phyloP scores from a whole-genome alignment of 495 filamentous ascomycete genomes.

The Terfezia boudieri region DNA sequence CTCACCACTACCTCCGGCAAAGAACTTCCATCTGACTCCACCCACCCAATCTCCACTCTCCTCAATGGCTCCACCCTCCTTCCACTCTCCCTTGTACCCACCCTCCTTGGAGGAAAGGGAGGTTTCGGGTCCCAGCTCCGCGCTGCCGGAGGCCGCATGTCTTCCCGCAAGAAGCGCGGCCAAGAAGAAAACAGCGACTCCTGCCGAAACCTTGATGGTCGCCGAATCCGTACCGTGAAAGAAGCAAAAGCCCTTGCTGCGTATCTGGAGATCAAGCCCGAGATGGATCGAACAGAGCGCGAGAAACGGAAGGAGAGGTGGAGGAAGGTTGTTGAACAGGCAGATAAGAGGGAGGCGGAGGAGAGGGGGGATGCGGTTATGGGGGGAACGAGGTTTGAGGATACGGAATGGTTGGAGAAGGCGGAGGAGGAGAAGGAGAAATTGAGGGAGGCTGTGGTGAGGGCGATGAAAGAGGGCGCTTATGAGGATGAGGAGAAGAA shows the following conservation, averaged over 20 bases:
- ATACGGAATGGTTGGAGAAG: constrained; percentile 83
- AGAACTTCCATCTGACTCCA: constrained; percentile 29
- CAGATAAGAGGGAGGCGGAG: constrained; percentile 42
- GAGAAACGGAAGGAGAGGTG: constrained; percentile 59
- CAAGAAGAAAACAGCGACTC: constrained; percentile 69
- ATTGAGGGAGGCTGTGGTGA: constrained; percentile 60
- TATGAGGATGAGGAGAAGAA: constrained; percentile 23
- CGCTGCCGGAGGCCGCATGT: constrained; percentile 94
- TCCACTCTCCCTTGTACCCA: constrained; percentile 50
- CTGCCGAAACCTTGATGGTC: constrained; percentile 79
- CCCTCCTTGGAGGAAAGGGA: constrained; percentile 77
- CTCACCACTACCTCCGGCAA: constrained; percentile 68
- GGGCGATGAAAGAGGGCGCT: constrained; percentile 44
- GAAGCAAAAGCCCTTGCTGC: constrained; percentile 90
- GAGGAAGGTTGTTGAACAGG: constrained; percentile 61
- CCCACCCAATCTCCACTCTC: constrained; percentile 14
- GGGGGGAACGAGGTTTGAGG: constrained; percentile 46
- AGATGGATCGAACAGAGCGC: constrained; percentile 84
- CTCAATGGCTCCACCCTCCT: constrained; percentile 41
- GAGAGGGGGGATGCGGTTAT: constrained; percentile 41
- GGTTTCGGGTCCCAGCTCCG: constrained; percentile 94
- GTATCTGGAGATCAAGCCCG: constrained; percentile 84
- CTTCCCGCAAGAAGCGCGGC: constrained; percentile 60
- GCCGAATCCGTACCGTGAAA: constrained; percentile 70
- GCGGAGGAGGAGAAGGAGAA: constrained; percentile 68